These are phyloP conservation scores for Rhizophagus clarus DNA, from an alignment of 192 early-diverging fungal species.

Conservation along the genomic window DNA sequence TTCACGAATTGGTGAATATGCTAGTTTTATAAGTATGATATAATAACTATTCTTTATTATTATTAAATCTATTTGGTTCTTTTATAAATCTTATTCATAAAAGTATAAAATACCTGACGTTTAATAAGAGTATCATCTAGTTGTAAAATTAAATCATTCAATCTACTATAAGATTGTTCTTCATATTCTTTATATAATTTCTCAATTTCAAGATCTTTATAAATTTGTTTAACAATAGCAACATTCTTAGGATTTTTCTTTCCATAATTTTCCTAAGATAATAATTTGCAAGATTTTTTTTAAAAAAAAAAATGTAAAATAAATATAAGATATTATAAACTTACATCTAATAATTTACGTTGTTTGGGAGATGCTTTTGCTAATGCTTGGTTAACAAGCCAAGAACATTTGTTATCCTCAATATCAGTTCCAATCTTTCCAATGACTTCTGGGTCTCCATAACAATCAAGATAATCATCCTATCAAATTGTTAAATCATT, in stretches of 20 bases:
- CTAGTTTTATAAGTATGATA: too few species aligned
- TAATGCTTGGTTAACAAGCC: slow-evolving; percentile 95
- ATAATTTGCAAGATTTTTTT: not conserved
- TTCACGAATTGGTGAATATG: too few species aligned
- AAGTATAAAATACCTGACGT: slow-evolving; percentile 83
- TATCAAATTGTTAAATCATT: not conserved
- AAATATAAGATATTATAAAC: not conserved
- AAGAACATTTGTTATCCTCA: slow-evolving; percentile 99
- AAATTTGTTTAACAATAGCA: slow-evolving; percentile 82
- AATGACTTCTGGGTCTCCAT: slow-evolving; percentile 84
- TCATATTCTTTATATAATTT: slow-evolving; percentile 85
- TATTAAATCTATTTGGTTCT: slow-evolving; percentile 75
- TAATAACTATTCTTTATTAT: too few species aligned
- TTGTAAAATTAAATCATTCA: slow-evolving; percentile 77
- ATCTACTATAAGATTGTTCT: slow-evolving; percentile 73
- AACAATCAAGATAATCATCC: slow-evolving; percentile 99
- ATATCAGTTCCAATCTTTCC: slow-evolving; percentile 99
- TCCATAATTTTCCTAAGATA: slow-evolving; percentile 85
- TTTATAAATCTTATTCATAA: slow-evolving; percentile 97
- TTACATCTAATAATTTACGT: slow-evolving; percentile 76
- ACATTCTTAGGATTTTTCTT: slow-evolving; percentile 79
- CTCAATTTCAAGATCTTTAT: slow-evolving; percentile 78
- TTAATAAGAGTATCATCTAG: slow-evolving; percentile 82
- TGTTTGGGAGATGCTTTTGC: slow-evolving; percentile 77
- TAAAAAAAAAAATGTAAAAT: not conserved